Percentiles rank a stretch among this genome's conserved stretches.
phyloP scores from a whole-genome alignment of 306 rosid species.

The Glycine soja region DNA sequence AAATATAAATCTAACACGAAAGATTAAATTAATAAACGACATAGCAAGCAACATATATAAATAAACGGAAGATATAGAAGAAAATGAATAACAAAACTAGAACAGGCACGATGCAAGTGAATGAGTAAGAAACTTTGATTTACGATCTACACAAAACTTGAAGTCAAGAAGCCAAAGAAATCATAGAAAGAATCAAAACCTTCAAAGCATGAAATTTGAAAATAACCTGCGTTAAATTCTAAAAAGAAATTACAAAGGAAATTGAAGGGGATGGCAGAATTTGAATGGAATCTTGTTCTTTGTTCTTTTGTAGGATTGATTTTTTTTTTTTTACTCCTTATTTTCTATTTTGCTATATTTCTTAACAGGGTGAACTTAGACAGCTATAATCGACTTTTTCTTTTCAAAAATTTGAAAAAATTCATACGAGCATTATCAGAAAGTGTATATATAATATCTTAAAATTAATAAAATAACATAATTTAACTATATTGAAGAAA shows the following conservation, averaged over 20 bases:
- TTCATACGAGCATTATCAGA: neutral
- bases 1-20: neutral
- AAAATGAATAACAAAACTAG: neutral
- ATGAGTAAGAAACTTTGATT: neutral
- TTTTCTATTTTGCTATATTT: neutral
- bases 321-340: neutral
- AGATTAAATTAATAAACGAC: neutral
- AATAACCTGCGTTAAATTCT: neutral
- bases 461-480: neutral
- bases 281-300: neutral
- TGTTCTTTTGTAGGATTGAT: neutral
- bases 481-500: too few species aligned
- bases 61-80: neutral
- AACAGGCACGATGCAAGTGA: neutral
- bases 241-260: neutral
- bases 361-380: neutral
- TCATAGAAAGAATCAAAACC: neutral
- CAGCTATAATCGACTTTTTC: neutral
- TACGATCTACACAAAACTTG: neutral
- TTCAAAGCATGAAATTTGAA: neutral
- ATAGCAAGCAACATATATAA: neutral
- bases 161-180: neutral
- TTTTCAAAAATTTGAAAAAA: neutral
- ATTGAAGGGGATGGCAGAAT: neutral
- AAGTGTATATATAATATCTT: neutral